Percentiles rank a stretch among this genome's conserved stretches.
These are phyloP conservation scores for Lanmaoa rubissima DNA, from an alignment of 768 basidiomycete species.

Conservation along the genomic window DNA sequence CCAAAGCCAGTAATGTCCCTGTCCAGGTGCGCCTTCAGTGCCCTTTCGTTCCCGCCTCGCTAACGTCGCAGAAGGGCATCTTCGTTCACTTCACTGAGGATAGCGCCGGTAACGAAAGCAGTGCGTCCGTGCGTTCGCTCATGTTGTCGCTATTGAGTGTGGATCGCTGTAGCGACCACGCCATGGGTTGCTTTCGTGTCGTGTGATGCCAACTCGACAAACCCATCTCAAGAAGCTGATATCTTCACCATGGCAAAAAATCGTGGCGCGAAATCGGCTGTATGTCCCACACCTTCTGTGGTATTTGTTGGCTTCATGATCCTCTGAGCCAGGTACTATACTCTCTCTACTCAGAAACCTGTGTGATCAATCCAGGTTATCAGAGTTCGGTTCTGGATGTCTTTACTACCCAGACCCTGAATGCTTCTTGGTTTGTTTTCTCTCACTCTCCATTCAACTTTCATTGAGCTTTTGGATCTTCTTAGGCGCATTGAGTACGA, in stretches of 20 bases:
- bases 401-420: conserved; percentile 66
- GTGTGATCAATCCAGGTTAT: conserved; percentile 74
- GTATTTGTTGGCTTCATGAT: not conserved
- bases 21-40: conserved; percentile 46
- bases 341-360: conserved; percentile 67
- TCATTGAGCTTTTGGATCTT: not conserved
- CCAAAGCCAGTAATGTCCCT: conserved; percentile 43
- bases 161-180: conserved; percentile 51
- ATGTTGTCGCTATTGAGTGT: conserved; percentile 11
- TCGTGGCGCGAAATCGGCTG: conserved; percentile 78
- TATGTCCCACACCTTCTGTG: conserved; percentile 34
- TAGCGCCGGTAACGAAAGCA: conserved; percentile 43
- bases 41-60: not conserved
- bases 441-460: not conserved
- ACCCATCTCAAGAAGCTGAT: conserved; percentile 58
- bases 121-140: conserved; percentile 43
- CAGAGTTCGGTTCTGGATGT: conserved; percentile 69
- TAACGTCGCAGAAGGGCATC: conserved; percentile 53
- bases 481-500: conserved; percentile 54
- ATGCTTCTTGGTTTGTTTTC: conserved; percentile 51
- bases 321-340: conserved; percentile 61
- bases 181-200: conserved; percentile 91
- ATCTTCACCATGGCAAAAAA: conserved; percentile 80
- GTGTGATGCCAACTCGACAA: conserved; percentile 77
- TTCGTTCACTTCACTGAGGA: conserved; percentile 82